phyloP scores from a whole-genome alignment of 106 monocot species.

The Triglochin maritima region DNA sequence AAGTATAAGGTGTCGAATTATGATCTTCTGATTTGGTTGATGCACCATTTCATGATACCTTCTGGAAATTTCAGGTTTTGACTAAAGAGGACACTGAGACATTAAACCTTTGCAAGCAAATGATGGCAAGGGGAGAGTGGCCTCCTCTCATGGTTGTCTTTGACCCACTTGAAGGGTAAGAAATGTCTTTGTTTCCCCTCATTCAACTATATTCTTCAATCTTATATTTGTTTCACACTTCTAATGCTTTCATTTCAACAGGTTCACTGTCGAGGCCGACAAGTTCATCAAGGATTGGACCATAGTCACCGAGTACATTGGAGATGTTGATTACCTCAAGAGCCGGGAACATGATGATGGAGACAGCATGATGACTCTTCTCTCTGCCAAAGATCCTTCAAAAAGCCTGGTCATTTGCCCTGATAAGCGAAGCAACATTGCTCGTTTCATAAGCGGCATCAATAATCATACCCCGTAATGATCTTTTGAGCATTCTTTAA shows the following conservation, averaged over 20 bases:
- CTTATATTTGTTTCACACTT: neutral
- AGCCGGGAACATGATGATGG: constrained; percentile 74
- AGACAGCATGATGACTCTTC: constrained; percentile 96
- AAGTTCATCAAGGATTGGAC: constrained; percentile 78
- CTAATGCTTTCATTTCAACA: constrained; percentile 9
- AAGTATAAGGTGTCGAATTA: too few species aligned
- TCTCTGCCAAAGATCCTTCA: constrained; percentile 43
- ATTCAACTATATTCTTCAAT: neutral
- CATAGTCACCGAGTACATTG: constrained; percentile 77
- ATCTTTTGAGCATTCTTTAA: neutral
- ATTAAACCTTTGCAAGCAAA: constrained; percentile 56
- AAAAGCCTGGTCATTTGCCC: constrained; percentile 92
- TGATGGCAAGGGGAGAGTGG: constrained; percentile 88
- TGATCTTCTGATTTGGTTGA: too few species aligned
- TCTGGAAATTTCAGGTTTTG: constrained; percentile 34
- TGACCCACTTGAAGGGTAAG: constrained; percentile 69
- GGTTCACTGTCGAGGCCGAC: constrained; percentile 93
- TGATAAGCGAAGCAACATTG: constrained; percentile 80
- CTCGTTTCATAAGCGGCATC: constrained; percentile 42
- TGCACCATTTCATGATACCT: too few species aligned
- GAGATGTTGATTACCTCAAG: constrained; percentile 82
- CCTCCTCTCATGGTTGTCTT: constrained; percentile 81
- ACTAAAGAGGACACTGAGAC: constrained; percentile 69
- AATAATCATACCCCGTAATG: constrained; percentile 6
- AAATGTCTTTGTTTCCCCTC: neutral